These are phyloP conservation scores for Pythium brassicae DNA, from an alignment of 352 stramenopile genomes.

Conservation along the genomic window DNA sequence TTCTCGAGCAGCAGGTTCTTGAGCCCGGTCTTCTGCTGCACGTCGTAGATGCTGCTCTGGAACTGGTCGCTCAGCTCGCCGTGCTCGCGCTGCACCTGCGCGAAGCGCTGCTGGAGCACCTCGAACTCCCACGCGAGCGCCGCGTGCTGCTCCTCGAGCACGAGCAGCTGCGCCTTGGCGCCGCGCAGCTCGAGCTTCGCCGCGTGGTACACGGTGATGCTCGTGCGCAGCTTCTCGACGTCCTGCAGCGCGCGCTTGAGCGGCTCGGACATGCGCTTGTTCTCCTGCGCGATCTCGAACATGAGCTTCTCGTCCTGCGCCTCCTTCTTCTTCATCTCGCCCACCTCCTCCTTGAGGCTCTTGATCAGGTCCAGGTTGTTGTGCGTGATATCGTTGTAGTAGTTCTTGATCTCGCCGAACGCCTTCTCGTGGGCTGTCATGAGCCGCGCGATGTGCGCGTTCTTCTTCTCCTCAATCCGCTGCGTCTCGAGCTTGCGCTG, in stretches of 20 bases:
- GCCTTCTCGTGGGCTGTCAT: slow-evolving; percentile 93
- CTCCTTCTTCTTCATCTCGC: slow-evolving; percentile 94
- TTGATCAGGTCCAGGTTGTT: slow-evolving; percentile 97
- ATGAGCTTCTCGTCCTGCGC: slow-evolving; percentile 92
- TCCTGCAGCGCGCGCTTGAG: slow-evolving; percentile 86
- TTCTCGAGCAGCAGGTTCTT: slow-evolving; percentile 94
- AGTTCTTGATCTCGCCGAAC: slow-evolving; percentile 96
- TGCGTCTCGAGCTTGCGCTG: slow-evolving; percentile 81
- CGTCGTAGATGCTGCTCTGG: slow-evolving; percentile 87
- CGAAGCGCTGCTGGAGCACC: slow-evolving; percentile 87
- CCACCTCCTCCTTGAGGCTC: slow-evolving; percentile 93
- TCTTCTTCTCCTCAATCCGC: slow-evolving; percentile 91
- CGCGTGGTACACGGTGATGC: slow-evolving; percentile 63
- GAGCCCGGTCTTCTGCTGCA: slow-evolving; percentile 92
- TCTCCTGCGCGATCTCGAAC: slow-evolving; percentile 94
- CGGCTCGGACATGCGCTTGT: slow-evolving; percentile 93
- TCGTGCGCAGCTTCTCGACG: slow-evolving; percentile 66
- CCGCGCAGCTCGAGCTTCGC: slow-evolving; percentile 62
- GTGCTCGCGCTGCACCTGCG: slow-evolving; percentile 82
- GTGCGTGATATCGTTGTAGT: slow-evolving; percentile 97
- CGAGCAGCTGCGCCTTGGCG: slow-evolving; percentile 68
- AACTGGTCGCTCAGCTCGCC: slow-evolving; percentile 89
- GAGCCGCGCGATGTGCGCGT: slow-evolving; percentile 88
- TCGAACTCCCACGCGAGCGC: slow-evolving; percentile 93
- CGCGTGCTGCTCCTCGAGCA: slow-evolving; percentile 87